These are phyloP conservation scores for Venturia oleaginea DNA, from an alignment of 2,329 filamentous ascomycete genomes.

Conservation along the genomic window DNA sequence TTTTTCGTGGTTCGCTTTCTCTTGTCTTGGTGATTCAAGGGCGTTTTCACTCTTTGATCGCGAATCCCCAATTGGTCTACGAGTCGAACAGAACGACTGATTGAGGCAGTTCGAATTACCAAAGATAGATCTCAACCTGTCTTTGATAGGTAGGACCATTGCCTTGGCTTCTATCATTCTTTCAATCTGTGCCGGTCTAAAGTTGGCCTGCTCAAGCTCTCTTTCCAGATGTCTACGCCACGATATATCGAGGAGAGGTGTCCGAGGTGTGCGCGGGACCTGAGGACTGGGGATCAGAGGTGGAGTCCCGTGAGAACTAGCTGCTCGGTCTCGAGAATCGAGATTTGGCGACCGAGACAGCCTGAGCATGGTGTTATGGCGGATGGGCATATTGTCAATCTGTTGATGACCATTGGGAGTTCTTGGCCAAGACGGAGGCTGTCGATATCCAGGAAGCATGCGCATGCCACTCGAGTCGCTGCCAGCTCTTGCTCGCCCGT, in stretches of 20 bases:
- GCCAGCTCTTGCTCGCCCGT: neutral
- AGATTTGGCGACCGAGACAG: neutral
- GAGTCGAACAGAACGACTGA: neutral
- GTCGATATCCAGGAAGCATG: neutral
- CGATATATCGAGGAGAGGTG: neutral
- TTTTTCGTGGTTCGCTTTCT: neutral
- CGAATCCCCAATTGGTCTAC: neutral
- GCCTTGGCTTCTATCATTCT: slow-evolving; percentile 3
- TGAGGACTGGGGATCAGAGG: neutral
- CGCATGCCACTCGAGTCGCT: neutral
- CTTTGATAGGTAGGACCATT: neutral
- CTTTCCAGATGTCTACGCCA: neutral
- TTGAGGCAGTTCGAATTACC: slow-evolving; percentile 1
- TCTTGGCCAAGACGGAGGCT: neutral
- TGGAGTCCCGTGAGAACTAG: neutral
- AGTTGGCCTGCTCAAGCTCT: slow-evolving; percentile 1
- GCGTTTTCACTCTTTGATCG: neutral
- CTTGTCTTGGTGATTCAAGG: neutral
- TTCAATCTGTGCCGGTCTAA: neutral
- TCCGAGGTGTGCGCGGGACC: neutral
- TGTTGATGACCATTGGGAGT: neutral
- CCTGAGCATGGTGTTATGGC: neutral
- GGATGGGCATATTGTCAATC: neutral
- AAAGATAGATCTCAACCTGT: slow-evolving; percentile 1
- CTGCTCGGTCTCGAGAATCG: neutral